Evolutionary conservation across 176 grass and related monocot species (phyloP).

Genomic region (Poa pratensis): DNA sequence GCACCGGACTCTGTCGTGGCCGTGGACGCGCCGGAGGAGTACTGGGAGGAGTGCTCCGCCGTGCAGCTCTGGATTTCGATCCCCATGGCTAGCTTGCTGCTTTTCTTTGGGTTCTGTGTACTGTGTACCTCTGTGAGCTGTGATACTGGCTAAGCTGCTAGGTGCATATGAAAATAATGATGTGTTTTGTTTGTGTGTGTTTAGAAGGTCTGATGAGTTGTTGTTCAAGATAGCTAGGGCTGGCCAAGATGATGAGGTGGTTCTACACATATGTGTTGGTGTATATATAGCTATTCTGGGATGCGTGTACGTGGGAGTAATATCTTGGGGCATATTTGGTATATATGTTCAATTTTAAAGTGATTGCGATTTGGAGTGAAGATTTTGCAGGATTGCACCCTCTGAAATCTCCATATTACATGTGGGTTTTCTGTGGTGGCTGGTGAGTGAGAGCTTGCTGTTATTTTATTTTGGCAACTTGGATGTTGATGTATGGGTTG

Average conservation of each 20-base stretch:
- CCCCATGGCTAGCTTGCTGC: conserved; percentile 32
- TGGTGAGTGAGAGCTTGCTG: too few species aligned
- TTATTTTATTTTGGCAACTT: conserved; percentile 13
- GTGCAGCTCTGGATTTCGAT: conserved; percentile 41
- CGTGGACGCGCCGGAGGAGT: conserved; percentile 47
- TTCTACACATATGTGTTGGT: neutral
- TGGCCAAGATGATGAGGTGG: neutral
- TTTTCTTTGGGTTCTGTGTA: conserved; percentile 29
- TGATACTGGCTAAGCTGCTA: conserved; percentile 29
- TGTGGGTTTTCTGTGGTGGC: neutral
- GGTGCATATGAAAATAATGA: conserved; percentile 35
- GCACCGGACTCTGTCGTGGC: conserved; percentile 51
- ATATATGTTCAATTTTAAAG: neutral
- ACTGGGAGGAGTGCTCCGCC: conserved; percentile 6
- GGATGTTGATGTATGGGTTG: conserved; percentile 37
- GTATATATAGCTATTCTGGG: conserved; percentile 37
- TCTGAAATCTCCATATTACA: neutral
- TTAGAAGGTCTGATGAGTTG: neutral
- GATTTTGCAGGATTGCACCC: neutral
- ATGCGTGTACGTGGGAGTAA: neutral
- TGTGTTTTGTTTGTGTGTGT: neutral
- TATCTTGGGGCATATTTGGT: neutral
- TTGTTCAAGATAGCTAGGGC: conserved; percentile 42
- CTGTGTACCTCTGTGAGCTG: neutral
- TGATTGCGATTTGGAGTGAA: neutral